These are phyloP conservation scores for Helotiales sp. DNA, from an alignment of 2,329 filamentous ascomycete genomes.

Conservation along the genomic window DNA sequence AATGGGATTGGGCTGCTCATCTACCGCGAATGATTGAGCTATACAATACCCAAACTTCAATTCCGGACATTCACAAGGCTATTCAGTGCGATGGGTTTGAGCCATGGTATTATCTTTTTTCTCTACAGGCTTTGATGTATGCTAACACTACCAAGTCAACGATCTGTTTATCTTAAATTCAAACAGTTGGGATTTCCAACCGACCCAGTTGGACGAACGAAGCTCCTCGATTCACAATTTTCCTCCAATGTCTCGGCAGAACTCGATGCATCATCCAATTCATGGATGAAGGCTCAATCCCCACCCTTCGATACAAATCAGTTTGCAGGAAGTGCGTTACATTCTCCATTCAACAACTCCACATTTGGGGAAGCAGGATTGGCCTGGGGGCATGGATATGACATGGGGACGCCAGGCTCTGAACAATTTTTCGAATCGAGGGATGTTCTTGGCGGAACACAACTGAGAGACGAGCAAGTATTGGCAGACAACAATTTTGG, in stretches of 20 bases:
- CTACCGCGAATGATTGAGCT: conserved; percentile 27
- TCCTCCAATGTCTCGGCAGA: neutral
- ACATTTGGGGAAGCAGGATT: neutral
- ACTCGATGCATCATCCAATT: neutral
- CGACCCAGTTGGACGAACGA: conserved; percentile 22
- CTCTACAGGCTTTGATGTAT: neutral
- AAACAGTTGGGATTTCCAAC: conserved; percentile 24
- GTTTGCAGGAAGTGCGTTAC: neutral
- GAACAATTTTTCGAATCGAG: neutral
- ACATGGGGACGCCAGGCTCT: neutral
- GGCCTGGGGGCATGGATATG: neutral
- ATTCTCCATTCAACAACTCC: neutral
- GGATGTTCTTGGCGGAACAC: neutral
- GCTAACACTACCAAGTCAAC: conserved; percentile 19
- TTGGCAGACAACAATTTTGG: neutral
- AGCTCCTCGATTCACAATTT: conserved; percentile 15
- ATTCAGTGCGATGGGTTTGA: conserved; percentile 27
- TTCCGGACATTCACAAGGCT: conserved; percentile 27
- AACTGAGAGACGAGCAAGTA: neutral
- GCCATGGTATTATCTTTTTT: conserved; percentile 19
- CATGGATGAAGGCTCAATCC: neutral
- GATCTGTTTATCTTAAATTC: conserved; percentile 28
- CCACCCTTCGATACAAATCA: neutral
- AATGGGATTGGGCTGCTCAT: conserved; percentile 28
- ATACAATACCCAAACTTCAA: conserved; percentile 24